Evolutionary conservation across 345 rosid genomes (phyloP).

Genomic region (Melaleuca quinquenervia): DNA sequence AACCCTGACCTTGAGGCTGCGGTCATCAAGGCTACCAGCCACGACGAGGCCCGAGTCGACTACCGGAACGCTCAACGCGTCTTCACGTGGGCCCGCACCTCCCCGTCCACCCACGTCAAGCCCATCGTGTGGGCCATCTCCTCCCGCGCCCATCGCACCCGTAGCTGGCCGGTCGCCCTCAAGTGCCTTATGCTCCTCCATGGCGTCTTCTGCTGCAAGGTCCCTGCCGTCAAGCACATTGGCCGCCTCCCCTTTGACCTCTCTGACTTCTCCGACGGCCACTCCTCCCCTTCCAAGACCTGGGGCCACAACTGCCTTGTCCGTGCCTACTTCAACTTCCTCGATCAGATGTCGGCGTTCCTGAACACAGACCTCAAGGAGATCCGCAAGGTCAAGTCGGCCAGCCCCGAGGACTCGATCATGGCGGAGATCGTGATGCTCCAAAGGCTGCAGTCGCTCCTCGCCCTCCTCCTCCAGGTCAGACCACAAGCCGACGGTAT

Average conservation of each 20-base stretch:
- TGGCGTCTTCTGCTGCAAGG: conserved; percentile 60
- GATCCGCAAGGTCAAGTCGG: conserved; percentile 4
- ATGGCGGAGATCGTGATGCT: conserved; percentile 28
- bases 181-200: conserved; percentile 75
- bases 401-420: conserved; percentile 7
- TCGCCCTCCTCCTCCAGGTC: conserved; percentile 50
- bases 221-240: conserved; percentile 26
- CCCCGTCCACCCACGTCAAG: conserved; percentile 39
- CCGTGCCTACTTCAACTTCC: conserved; percentile 54
- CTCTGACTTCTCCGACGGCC: conserved; percentile 39
- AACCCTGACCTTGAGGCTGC: conserved; percentile 54
- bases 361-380: conserved; percentile 2
- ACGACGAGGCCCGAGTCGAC: conserved; percentile 45
- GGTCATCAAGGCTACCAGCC: conserved; percentile 75
- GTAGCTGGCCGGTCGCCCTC: conserved; percentile 69
- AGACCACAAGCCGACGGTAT: conserved; percentile 39
- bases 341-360: conserved; percentile 42
- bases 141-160: conserved; percentile 42
- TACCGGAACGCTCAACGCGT: conserved; percentile 53
- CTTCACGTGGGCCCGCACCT: conserved; percentile 53
- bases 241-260: conserved; percentile 68
- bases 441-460: conserved; percentile 37
- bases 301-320: conserved; percentile 51
- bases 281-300: conserved; percentile 8
- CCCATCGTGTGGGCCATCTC: conserved; percentile 42